Evolutionary conservation across 106 monocot species (phyloP).

Genomic region (Dendrobium chrysotoxum): DNA sequence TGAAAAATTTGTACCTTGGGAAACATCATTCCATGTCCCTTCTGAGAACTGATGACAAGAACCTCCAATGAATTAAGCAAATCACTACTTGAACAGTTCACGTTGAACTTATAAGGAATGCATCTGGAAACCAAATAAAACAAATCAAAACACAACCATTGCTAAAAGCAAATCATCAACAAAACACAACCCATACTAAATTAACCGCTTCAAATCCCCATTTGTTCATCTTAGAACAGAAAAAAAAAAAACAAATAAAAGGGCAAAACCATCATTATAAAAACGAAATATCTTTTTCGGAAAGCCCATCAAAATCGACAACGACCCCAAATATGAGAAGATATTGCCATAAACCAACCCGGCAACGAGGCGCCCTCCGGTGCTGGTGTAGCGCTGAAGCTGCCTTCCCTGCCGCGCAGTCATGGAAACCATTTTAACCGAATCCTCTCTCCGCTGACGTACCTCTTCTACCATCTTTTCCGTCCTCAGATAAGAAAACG

Average conservation of each 20-base stretch:
- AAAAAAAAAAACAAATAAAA: not conserved
- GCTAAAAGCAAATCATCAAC: not conserved
- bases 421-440: conserved; percentile 12
- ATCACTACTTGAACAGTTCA: conserved; percentile 5
- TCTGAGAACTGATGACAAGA: conserved; percentile 71
- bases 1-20: conserved; percentile 49
- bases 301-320: not conserved
- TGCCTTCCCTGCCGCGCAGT: conserved; percentile 44
- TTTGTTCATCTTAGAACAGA: not conserved
- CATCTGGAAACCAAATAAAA: conserved; percentile 29
- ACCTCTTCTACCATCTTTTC: not conserved
- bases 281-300: not conserved
- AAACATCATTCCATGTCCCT: conserved; percentile 60
- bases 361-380: conserved; percentile 34
- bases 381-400: conserved; percentile 33
- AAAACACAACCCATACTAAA: not conserved
- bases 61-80: conserved; percentile 38
- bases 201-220: not conserved
- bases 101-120: conserved; percentile 60
- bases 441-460: not conserved
- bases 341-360: conserved; percentile 26
- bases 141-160: not conserved
- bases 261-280: not conserved
- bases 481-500: not conserved
- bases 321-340: not conserved